Percentiles rank a stretch among this genome's conserved stretches.
Evolutionary conservation across 495 filamentous ascomycete genomes (phyloP).

Genomic region (Podospora australis): DNA sequence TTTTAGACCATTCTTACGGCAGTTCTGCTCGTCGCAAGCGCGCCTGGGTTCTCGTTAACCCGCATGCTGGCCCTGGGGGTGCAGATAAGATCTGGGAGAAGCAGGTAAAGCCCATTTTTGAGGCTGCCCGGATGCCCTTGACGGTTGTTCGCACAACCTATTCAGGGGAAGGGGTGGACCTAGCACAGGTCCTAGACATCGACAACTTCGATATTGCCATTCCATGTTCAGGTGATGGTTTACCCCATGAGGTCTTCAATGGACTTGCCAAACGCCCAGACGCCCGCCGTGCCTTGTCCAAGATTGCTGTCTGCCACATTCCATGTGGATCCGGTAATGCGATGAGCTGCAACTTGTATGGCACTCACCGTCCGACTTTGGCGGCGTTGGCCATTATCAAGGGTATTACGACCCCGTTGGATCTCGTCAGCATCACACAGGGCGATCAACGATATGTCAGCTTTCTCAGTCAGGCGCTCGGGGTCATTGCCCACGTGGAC

Average conservation of each 20-base stretch:
- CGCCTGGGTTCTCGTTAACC: conserved; percentile 85
- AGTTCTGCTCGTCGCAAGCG: conserved; percentile 58
- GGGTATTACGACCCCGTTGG: conserved; percentile 70
- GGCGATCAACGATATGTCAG: conserved; percentile 63
- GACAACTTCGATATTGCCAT: conserved; percentile 76
- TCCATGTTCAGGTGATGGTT: conserved; percentile 86
- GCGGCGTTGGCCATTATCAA: conserved; percentile 81
- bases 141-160: conserved; percentile 70
- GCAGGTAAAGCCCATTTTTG: conserved; percentile 75
- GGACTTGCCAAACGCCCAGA: conserved; percentile 71
- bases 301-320: conserved; percentile 80
- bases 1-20: conserved; percentile 69
- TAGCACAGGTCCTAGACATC: conserved; percentile 72
- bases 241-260: conserved; percentile 93
- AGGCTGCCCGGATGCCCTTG: conserved; percentile 69
- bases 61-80: conserved; percentile 76
- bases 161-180: conserved; percentile 69
- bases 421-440: conserved; percentile 84
- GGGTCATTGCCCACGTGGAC: conserved; percentile 85
- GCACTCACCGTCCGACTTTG: conserved; percentile 66
- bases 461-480: conserved; percentile 86
- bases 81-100: conserved; percentile 68
- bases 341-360: conserved; percentile 83
- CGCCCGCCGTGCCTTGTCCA: conserved; percentile 64
- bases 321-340: conserved; percentile 93